These are phyloP conservation scores for Penicillium vulpinum DNA, from an alignment of 2,329 filamentous ascomycete species.

Conservation along the genomic window DNA sequence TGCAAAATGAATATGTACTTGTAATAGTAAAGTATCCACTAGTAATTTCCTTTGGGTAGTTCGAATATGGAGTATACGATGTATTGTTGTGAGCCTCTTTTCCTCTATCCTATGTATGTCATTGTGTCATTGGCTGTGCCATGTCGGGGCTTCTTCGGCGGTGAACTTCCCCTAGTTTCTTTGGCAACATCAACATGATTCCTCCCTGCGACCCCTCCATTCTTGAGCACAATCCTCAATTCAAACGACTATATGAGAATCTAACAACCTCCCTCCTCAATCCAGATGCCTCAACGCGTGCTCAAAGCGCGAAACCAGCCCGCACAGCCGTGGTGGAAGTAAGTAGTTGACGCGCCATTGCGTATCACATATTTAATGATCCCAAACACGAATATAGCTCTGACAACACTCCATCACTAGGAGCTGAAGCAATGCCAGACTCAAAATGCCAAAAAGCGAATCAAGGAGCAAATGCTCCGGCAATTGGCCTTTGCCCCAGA, in stretches of 20 bases:
- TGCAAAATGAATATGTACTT: slow-evolving; percentile 30
- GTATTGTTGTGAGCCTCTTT: not conserved
- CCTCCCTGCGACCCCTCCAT: slow-evolving; percentile 43
- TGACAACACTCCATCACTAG: slow-evolving; percentile 20
- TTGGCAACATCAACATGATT: slow-evolving; percentile 37
- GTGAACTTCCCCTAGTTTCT: slow-evolving; percentile 19
- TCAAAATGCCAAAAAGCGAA: slow-evolving; percentile 34
- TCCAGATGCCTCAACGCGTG: slow-evolving; percentile 43
- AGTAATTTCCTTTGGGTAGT: not conserved
- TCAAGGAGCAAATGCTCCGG: slow-evolving; percentile 34
- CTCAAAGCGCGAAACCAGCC: slow-evolving; percentile 31
- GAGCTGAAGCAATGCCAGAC: slow-evolving; percentile 38
- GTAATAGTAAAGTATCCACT: slow-evolving; percentile 10
- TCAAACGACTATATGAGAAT: slow-evolving; percentile 44
- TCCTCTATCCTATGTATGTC: not conserved
- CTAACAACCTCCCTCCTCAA: slow-evolving; percentile 41
- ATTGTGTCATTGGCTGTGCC: not conserved
- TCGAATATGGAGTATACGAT: not conserved
- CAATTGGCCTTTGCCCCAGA: slow-evolving; percentile 36
- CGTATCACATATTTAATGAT: not conserved
- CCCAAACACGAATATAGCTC: not conserved
- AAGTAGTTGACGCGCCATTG: slow-evolving; percentile 17
- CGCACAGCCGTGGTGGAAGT: slow-evolving; percentile 36
- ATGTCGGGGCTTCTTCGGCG: slow-evolving; percentile 12
- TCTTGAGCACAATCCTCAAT: slow-evolving; percentile 44